Conservation (phyloP, 371 early-diverging fungal species). For the Catenaria anguillulae region DNA sequence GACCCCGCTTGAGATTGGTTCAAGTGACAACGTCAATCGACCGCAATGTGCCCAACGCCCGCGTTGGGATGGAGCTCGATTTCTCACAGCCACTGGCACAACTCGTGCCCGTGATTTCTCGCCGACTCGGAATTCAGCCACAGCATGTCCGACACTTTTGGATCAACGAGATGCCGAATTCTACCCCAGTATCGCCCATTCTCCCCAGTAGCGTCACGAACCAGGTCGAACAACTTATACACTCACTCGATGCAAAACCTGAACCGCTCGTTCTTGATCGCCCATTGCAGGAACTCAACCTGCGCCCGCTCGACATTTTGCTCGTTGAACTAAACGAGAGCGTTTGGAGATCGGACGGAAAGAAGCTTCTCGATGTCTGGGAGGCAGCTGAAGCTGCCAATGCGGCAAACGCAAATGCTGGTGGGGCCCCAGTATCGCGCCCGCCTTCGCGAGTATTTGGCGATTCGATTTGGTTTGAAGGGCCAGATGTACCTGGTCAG, state of each 20-base stretch:
- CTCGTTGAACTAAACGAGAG: background rate
- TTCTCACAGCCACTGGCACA: background rate
- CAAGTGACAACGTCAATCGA: slow-evolving; percentile 4
- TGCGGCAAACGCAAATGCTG: too few species aligned
- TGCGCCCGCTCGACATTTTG: background rate
- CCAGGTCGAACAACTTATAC: too few species aligned
- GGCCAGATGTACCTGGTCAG: background rate
- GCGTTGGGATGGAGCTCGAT: slow-evolving; percentile 13
- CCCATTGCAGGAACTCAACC: background rate
- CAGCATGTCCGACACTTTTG: background rate
- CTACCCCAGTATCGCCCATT: too few species aligned
- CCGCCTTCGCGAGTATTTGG: too few species aligned
- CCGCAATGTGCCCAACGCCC: background rate
- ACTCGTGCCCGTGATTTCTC: slow-evolving; percentile 8
- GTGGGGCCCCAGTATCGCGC: too few species aligned
- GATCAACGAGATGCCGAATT: background rate
- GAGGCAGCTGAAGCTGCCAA: too few species aligned
- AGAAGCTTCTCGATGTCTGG: slow-evolving; percentile 1
- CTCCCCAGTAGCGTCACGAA: too few species aligned
- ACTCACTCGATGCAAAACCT: too few species aligned
- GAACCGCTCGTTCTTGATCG: background rate
- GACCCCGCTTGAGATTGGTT: slow-evolving; percentile 7
- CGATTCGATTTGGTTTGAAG: slow-evolving; percentile 7
- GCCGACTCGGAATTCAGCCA: slow-evolving; percentile 11
- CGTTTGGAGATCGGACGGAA: slow-evolving; percentile 5